These are phyloP conservation scores for Camelina neglecta DNA, from an alignment of 345 rosid species.

Conservation along the genomic window DNA sequence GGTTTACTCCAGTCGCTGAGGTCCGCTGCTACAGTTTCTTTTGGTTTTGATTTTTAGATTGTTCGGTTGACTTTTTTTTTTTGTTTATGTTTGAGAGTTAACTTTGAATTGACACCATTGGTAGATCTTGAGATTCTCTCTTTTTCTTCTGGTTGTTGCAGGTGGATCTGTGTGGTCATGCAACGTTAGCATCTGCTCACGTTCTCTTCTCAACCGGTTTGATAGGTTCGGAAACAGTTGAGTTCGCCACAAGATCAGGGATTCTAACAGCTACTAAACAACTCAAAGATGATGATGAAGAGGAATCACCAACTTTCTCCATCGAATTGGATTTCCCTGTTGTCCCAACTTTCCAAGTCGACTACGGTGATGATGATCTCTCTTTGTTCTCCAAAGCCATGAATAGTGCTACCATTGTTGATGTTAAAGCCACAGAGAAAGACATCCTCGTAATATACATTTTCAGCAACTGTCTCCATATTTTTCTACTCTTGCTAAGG, in stretches of 20 bases:
- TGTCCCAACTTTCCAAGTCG: constrained; percentile 47
- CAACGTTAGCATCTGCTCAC: constrained; percentile 83
- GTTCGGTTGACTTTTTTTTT: background rate
- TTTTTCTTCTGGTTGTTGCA: constrained; percentile 6
- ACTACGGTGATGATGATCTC: constrained; percentile 40
- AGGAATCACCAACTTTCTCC: constrained; percentile 37
- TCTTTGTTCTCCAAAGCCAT: constrained; percentile 55
- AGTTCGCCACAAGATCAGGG: constrained; percentile 72
- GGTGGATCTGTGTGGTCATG: constrained; percentile 86
- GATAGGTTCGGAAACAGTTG: constrained; percentile 57
- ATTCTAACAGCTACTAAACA: constrained; percentile 70
- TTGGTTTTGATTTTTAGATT: constrained; percentile 5
- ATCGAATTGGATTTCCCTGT: constrained; percentile 71
- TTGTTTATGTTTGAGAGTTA: too few relatives aligned
- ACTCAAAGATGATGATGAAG: background rate
- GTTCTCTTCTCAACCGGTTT: constrained; percentile 55
- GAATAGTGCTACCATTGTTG: constrained; percentile 55
- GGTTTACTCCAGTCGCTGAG: constrained; percentile 70
- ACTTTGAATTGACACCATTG: too few relatives aligned
- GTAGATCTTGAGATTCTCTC: too few relatives aligned
- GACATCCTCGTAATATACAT: constrained; percentile 55
- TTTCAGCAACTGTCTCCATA: background rate
- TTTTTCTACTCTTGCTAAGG: background rate
- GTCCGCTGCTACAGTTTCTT: constrained; percentile 27
- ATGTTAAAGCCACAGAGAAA: constrained; percentile 53